Evolutionary conservation across 2,329 filamentous ascomycete species (phyloP).

Genomic region (Cladosporium sp.): DNA sequence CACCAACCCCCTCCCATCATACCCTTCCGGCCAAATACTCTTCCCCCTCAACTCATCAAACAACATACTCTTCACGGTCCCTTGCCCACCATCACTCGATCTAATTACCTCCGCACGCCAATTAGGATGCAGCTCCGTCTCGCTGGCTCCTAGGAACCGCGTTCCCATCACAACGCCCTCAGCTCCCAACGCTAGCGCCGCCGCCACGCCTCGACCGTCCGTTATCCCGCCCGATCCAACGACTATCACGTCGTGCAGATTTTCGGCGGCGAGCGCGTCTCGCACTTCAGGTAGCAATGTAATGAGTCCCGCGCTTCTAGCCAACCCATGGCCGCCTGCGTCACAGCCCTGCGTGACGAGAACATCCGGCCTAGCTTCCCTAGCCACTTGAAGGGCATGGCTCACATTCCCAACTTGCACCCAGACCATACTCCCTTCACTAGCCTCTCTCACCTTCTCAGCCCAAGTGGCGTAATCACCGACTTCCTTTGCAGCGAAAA

Average conservation of each 20-base stretch:
- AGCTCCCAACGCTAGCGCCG: conserved; percentile 52
- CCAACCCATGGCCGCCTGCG: conserved; percentile 61
- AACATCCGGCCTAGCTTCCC: conserved; percentile 48
- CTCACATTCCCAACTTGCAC: conserved; percentile 59
- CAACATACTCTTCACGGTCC: conserved; percentile 47
- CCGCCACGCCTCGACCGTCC: conserved; percentile 53
- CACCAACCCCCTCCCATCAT: conserved; percentile 54
- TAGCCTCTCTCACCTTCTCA: conserved; percentile 28
- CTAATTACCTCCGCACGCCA: conserved; percentile 46
- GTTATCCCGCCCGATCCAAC: conserved; percentile 59
- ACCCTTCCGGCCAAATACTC: conserved; percentile 53
- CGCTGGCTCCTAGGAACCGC: conserved; percentile 53
- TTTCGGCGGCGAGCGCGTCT: conserved; percentile 31
- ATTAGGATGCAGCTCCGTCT: conserved; percentile 44
- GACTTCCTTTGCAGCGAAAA: conserved; percentile 56
- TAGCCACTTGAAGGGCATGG: conserved; percentile 49
- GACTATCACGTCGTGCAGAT: conserved; percentile 30
- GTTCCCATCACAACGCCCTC: conserved; percentile 59
- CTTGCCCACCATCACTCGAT: conserved; percentile 48
- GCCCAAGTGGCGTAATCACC: conserved; percentile 34
- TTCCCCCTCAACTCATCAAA: conserved; percentile 55
- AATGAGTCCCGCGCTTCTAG: conserved; percentile 51
- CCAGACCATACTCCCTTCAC: conserved; percentile 47
- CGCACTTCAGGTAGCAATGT: conserved; percentile 55
- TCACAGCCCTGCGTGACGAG: conserved; percentile 61